These are phyloP conservation scores for Perkinsus marinus DNA, from an alignment of 169 alveolate genomes.

Conservation along the genomic window DNA sequence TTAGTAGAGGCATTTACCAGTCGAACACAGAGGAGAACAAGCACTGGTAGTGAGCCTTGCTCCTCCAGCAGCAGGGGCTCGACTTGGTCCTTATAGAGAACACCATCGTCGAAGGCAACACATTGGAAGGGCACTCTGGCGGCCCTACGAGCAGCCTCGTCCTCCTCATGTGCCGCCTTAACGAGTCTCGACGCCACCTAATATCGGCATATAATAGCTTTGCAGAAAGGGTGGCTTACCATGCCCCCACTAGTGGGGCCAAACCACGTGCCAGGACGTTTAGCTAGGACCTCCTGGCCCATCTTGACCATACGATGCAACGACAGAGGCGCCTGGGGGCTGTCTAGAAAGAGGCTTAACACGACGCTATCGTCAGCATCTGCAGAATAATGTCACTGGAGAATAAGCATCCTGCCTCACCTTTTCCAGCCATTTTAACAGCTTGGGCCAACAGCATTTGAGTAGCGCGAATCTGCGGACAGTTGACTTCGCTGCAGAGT, in stretches of 20 bases:
- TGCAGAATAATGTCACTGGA: neutral
- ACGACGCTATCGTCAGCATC: neutral
- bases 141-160: neutral
- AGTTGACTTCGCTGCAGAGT: no score
- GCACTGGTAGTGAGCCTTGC: neutral
- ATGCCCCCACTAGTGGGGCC: neutral
- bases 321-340: neutral
- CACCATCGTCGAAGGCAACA: neutral
- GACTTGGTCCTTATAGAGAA: neutral
- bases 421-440: neutral
- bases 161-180: neutral
- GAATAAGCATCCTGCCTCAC: neutral
- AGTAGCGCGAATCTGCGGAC: neutral
- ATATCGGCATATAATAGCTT: neutral
- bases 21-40: neutral
- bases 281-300: neutral
- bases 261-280: neutral
- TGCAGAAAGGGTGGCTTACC: neutral
- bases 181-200: neutral
- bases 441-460: neutral
- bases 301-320: neutral
- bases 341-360: neutral
- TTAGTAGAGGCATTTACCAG: neutral
- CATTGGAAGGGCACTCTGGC: neutral
- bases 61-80: neutral